phyloP scores from a whole-genome alignment of 148 eudicot species.

The Rhododendron kiyosumense region DNA sequence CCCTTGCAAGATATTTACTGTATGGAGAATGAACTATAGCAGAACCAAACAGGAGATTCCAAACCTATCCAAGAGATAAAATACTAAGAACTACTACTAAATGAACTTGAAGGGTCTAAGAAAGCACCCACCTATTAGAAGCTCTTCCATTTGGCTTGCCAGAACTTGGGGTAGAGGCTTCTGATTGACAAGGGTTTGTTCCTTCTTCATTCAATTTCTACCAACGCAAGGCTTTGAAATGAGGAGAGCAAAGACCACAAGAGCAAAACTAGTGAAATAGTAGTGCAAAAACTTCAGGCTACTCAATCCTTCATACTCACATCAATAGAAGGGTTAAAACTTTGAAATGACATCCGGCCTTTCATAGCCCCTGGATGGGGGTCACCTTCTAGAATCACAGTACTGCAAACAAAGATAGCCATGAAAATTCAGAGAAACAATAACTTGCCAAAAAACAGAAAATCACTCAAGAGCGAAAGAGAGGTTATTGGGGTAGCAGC shows the following conservation, averaged over 20 bases:
- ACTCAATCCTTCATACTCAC: slow-evolving; percentile 51
- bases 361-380: slow-evolving; percentile 68
- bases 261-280: background rate
- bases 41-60: background rate
- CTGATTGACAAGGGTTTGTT: slow-evolving; percentile 8
- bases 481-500: background rate
- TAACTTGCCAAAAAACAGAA: background rate
- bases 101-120: background rate
- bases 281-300: slow-evolving; percentile 6
- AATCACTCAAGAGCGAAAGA: background rate
- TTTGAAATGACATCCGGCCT: slow-evolving; percentile 91
- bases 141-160: slow-evolving; percentile 13
- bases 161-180: slow-evolving; percentile 12
- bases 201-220: slow-evolving; percentile 20
- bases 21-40: background rate
- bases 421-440: background rate
- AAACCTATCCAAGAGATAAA: background rate
- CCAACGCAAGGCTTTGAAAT: slow-evolving; percentile 28
- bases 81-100: background rate
- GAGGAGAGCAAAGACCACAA: slow-evolving; percentile 20
- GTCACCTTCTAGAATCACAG: slow-evolving; percentile 91
- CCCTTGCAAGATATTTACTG: background rate
- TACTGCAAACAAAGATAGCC: slow-evolving; percentile 37
- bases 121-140: slow-evolving; percentile 16
- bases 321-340: slow-evolving; percentile 84